Percentiles rank a stretch among this genome's conserved stretches.
Evolutionary conservation across 2,329 filamentous ascomycete species (phyloP).

Genomic region (Aspergillus fructus): DNA sequence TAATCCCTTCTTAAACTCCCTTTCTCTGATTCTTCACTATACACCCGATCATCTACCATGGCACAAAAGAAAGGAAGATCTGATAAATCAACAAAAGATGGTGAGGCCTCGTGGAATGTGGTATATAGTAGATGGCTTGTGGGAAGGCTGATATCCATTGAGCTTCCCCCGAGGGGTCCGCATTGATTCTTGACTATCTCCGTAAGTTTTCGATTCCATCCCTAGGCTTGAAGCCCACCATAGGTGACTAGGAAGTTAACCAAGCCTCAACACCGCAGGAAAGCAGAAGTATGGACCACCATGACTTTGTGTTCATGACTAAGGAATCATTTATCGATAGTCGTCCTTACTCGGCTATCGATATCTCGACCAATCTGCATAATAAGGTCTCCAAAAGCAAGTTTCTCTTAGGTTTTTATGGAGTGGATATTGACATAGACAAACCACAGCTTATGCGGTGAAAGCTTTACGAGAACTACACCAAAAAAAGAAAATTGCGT

Average conservation of each 20-base stretch:
- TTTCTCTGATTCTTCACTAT: background rate
- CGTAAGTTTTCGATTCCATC: slow-evolving; percentile 36
- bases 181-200: slow-evolving; percentile 52
- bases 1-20: background rate
- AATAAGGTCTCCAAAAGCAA: slow-evolving; percentile 59
- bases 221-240: background rate
- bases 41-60: slow-evolving; percentile 27
- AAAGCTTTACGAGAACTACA: slow-evolving; percentile 65
- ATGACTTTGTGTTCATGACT: background rate
- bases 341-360: slow-evolving; percentile 57
- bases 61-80: slow-evolving; percentile 39
- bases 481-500: slow-evolving; percentile 59
- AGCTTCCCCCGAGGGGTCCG: slow-evolving; percentile 30
- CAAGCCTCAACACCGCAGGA: slow-evolving; percentile 29
- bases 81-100: slow-evolving; percentile 32
- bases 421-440: background rate
- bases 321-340: slow-evolving; percentile 30
- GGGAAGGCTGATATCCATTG: slow-evolving; percentile 1
- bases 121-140: background rate
- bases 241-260: background rate
- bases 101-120: slow-evolving; percentile 19
- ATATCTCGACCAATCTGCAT: slow-evolving; percentile 61
- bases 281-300: slow-evolving; percentile 46
- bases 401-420: background rate
- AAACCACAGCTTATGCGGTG: slow-evolving; percentile 50